These are phyloP conservation scores for Penicillium hesseltinei DNA, from an alignment of 2,329 filamentous ascomycete genomes.

Conservation along the genomic window DNA sequence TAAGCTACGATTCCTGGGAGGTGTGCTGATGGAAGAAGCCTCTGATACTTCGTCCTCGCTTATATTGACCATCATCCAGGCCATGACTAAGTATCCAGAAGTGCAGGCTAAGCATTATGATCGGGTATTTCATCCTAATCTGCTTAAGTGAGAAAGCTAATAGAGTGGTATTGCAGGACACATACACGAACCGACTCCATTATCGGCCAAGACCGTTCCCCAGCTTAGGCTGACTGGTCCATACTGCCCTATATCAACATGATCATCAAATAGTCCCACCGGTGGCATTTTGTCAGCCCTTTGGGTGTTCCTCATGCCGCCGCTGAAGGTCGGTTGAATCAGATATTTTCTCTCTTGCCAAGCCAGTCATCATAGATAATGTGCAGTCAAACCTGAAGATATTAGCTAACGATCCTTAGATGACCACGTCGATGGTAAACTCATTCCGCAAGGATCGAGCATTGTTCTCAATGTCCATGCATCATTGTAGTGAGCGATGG, in stretches of 20 bases:
- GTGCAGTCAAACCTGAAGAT: neutral
- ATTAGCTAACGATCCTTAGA: neutral
- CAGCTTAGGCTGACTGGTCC: neutral
- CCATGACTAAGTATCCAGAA: neutral
- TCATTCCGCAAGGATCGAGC: neutral
- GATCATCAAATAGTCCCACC: neutral
- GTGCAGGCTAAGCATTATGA: neutral
- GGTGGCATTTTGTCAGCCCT: neutral
- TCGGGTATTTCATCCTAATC: too few species aligned
- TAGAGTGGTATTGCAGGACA: neutral
- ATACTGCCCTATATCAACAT: neutral
- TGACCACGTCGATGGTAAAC: neutral
- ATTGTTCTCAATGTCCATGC: neutral
- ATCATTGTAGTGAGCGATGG: neutral
- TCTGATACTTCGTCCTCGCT: neutral
- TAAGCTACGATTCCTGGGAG: neutral
- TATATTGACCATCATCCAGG: constrained; percentile 1
- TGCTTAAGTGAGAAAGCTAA: neutral
- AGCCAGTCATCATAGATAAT: neutral
- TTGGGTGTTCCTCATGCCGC: neutral
- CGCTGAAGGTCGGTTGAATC: neutral
- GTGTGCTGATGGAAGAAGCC: neutral
- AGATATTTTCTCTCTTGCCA: neutral
- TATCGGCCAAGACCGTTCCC: neutral
- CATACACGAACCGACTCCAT: neutral